Percentiles rank a stretch among this genome's conserved stretches.
Evolutionary conservation across 192 early-diverging fungal species (phyloP).

Genomic region (Chytriomyces sp.): DNA sequence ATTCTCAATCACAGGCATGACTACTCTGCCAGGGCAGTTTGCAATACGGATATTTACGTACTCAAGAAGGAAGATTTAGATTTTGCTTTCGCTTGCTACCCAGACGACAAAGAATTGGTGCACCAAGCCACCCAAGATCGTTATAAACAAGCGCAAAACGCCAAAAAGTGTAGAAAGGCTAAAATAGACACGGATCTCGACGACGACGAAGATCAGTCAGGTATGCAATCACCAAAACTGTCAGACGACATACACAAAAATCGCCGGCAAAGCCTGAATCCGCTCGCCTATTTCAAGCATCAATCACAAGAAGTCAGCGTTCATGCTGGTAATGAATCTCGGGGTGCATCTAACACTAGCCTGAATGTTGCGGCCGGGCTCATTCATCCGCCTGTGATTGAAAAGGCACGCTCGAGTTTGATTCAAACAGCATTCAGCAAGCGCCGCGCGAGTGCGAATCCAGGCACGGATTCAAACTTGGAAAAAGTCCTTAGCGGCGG

Average conservation of each 20-base stretch:
- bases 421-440: neutral
- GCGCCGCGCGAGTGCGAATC: no score
- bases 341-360: no score
- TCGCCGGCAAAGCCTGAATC: neutral
- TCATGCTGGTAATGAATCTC: no score
- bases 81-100: conserved; percentile 43
- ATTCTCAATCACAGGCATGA: conserved; percentile 51
- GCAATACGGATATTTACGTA: conserved; percentile 57
- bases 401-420: neutral
- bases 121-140: conserved; percentile 34
- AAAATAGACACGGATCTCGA: conserved; percentile 2
- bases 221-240: no score
- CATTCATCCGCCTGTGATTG: no score
- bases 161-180: conserved; percentile 33
- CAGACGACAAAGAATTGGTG: conserved; percentile 42
- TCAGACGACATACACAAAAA: no score
- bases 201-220: conserved; percentile 12
- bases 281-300: neutral
- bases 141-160: conserved; percentile 34
- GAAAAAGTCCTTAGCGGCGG: no score
- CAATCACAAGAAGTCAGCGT: no score
- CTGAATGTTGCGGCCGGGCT: no score
- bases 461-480: no score
- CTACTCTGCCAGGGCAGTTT: conserved; percentile 46
- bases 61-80: conserved; percentile 47